Evolutionary conservation across 768 basidiomycete species (phyloP), one percentile per base, ranked within the genome.

Genomic region (Psilocybe azurescens): DNA sequence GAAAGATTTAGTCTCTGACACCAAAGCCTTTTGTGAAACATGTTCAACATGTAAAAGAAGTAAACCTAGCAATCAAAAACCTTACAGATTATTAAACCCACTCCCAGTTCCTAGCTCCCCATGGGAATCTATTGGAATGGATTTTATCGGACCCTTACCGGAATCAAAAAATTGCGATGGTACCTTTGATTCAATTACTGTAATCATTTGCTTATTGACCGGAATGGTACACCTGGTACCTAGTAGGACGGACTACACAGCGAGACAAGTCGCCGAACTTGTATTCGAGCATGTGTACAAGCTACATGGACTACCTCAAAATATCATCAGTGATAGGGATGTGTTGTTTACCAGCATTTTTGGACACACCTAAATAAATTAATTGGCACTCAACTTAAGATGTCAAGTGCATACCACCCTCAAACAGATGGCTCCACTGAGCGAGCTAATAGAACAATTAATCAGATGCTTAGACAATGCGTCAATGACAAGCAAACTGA

Each of bases 311-410:
- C 56, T 83, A 0, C 81, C 79, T 0, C 58, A 65, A 2, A 28
- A 57, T 0, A 79, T 85, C 0, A 68, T 84, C 0, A 78, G 74
- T 14, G 80, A 83, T 56, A 63, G 79, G 1, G 80, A 82, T 57
- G 62, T 73, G 0, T 63, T 79, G 3, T 84, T 83, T 65, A 83
- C 79, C 0, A 78, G 78, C n/a, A 56, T 48, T 83, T 83, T 61
- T n/a, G n/a, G n/a, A n/a, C n/a, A n/a, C n/a, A n/a, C n/a, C n/a
- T n/a, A n/a, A n/a, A n/a, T n/a, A n/a, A n/a, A n/a, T n/a, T n/a
- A n/a, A n/a, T n/a, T n/a, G n/a, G n/a, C n/a, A n/a, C n/a, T n/a
- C n/a, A n/a, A n/a, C n/a, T n/a, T n/a, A n/a, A n/a, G n/a, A n/a
- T n/a, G n/a, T n/a, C n/a, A n/a, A n/a, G n/a, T n/a, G n/a, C n/a